phyloP scores from a whole-genome alignment of 768 basidiomycete genomes.

The Kwoniella europaea region DNA sequence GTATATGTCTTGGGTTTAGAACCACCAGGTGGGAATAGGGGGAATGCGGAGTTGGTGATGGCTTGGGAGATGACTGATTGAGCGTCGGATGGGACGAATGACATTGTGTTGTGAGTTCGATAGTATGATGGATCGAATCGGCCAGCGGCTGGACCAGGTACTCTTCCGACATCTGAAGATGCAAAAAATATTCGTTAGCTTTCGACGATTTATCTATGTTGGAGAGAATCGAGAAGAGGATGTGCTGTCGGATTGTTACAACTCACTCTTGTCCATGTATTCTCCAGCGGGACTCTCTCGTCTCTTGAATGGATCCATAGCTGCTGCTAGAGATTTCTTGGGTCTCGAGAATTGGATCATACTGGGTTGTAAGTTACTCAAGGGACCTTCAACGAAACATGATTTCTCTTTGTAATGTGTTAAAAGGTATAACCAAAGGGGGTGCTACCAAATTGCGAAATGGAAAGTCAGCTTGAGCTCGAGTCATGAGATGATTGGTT shows the following conservation, averaged over 20 bases:
- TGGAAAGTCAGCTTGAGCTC: not conserved
- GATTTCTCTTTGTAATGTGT: conserved; percentile 98
- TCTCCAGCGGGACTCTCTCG: conserved; percentile 92
- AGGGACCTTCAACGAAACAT: conserved; percentile 91
- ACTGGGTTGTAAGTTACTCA: conserved; percentile 93
- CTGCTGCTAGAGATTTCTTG: conserved; percentile 80
- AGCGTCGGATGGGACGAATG: conserved; percentile 78
- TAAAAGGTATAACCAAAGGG: conserved; percentile 95
- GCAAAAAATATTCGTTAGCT: no score
- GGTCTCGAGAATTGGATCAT: conserved; percentile 99
- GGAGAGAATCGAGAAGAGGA: no score
- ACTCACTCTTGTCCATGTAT: conserved; percentile 61
- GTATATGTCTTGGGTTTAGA: conserved; percentile 74
- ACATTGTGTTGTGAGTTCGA: conserved; percentile 88
- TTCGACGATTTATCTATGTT: no score
- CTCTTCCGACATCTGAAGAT: conserved; percentile 33
- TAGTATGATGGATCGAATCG: conserved; percentile 96
- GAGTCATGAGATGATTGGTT: no score
- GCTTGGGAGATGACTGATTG: conserved; percentile 97
- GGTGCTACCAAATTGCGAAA: conserved; percentile 68
- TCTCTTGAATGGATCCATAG: conserved; percentile 89
- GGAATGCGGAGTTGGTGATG: conserved; percentile 66
- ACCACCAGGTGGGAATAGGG: conserved; percentile 66
- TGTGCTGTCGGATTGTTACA: not conserved
- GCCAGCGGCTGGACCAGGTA: conserved; percentile 81